Evolutionary conservation across 2,329 filamentous ascomycete genomes (phyloP).

Genomic region (Parastagonospora avenae): DNA sequence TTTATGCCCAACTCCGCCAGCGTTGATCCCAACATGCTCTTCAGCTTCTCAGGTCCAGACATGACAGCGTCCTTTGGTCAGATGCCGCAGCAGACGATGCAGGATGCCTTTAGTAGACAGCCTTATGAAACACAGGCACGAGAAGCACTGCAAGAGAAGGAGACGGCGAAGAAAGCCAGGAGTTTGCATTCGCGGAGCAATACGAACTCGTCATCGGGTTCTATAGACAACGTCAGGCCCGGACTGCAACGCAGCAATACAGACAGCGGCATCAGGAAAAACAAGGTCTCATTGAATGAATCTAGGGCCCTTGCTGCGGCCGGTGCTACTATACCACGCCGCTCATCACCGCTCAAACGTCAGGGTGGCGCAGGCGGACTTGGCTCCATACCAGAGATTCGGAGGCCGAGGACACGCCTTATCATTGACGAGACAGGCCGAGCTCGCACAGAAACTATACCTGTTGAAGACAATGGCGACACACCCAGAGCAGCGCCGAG

Average conservation of each 20-base stretch:
- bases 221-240: constrained; percentile 37
- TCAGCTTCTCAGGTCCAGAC: constrained; percentile 46
- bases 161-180: constrained; percentile 36
- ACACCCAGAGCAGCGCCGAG: constrained; percentile 30
- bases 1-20: constrained; percentile 46
- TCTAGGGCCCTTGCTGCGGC: constrained; percentile 30
- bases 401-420: constrained; percentile 50
- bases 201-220: constrained; percentile 47
- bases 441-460: constrained; percentile 54
- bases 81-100: constrained; percentile 25
- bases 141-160: constrained; percentile 43
- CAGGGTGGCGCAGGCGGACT: constrained; percentile 47
- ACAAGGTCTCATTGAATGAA: constrained; percentile 36
- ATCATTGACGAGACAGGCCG: constrained; percentile 55
- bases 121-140: constrained; percentile 47
- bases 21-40: constrained; percentile 56
- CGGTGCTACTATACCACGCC: constrained; percentile 45
- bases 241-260: constrained; percentile 54
- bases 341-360: constrained; percentile 55
- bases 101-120: constrained; percentile 30
- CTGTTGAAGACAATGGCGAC: constrained; percentile 42
- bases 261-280: constrained; percentile 46
- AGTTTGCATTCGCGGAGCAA: constrained; percentile 48
- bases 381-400: constrained; percentile 53
- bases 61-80: constrained; percentile 35